Base-by-base conservation (phyloP, 1,284 basidiomycete genomes). In the Leccinum subrobustum region DNA sequence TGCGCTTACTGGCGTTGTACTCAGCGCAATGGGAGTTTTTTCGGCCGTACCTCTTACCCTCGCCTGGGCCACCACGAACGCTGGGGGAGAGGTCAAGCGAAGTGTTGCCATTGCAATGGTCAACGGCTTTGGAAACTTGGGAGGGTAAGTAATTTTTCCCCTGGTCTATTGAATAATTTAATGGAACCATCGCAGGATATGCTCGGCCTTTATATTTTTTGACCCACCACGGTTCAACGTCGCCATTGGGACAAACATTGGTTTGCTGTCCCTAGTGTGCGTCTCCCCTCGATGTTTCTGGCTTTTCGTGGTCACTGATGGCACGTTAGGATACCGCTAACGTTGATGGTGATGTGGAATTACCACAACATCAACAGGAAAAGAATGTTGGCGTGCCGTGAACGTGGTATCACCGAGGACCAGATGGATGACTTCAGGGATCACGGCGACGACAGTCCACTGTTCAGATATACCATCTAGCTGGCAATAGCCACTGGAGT, bases 31-130 rank as follows among this genome's bases (percentile, higher is more conserved):
- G 29, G 85, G 85, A n/a, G 75, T 82, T 6, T 84, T 77, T 68
- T 79, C 83, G 6, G 75, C 78, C 6, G 75, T 85, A 53, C 79
- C 84, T n/a, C 68, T 84, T 44, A 67, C 72, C 39, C 70, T 86
- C n/a, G 80, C 83, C 9, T 87, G 85, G 86, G 78, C 76, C 4
- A 78, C 79, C 27, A 80, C 81, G 54, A 84, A 83, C 61, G 78
- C 77, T 16, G 84, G 84, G 54, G 86, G 86, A 12, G 81, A 82
- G 60, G 62, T 79, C 62, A 81, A 85, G 65, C 75, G 78, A 56
- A 78, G 78, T 61, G 81, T 84, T 35, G 79, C 77, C 0, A 71
- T 86, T 56, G 85, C 82, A 5, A 81, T 85, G 75, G 78, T 84
- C 23, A 81, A 81, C 64, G 82, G 82, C 4, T 59, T 83, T 55